These are phyloP conservation scores for Chimonanthus salicifolius DNA, from an alignment of 164 flowering plant species.

Conservation along the genomic window DNA sequence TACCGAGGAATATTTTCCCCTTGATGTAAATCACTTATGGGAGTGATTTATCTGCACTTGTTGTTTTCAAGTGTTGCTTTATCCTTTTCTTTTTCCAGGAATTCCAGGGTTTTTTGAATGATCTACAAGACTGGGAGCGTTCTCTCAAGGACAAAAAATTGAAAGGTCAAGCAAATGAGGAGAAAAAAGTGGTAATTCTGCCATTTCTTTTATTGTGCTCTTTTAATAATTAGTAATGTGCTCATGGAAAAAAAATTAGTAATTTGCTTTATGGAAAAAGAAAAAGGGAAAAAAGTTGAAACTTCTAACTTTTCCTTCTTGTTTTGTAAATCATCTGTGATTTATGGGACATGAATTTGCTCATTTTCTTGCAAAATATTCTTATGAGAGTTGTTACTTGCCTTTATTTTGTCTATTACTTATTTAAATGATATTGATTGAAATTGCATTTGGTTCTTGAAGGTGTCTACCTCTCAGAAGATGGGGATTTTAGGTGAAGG, in stretches of 20 bases:
- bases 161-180: conserved; percentile 30
- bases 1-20: too few relatives aligned
- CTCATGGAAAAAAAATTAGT: not conserved
- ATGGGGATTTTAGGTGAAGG: conserved; percentile 14
- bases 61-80: conserved; percentile 3
- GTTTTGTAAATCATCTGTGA: too few relatives aligned
- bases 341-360: not conserved
- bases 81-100: conserved; percentile 34
- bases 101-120: conserved; percentile 72
- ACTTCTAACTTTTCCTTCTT: not conserved
- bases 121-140: conserved; percentile 85
- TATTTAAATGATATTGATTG: not conserved
- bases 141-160: conserved; percentile 52
- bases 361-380: not conserved
- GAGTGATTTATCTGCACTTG: not conserved
- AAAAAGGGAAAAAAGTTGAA: not conserved
- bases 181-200: conserved; percentile 28
- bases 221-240: not conserved
- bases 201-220: not conserved
- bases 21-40: too few relatives aligned
- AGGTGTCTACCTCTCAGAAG: conserved; percentile 24
- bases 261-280: not conserved
- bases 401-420: not conserved
- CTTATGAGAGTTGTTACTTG: not conserved
- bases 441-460: not conserved